Base-by-base conservation (phyloP, 1,284 basidiomycete genomes). In the Papiliotrema nemorosa region DNA sequence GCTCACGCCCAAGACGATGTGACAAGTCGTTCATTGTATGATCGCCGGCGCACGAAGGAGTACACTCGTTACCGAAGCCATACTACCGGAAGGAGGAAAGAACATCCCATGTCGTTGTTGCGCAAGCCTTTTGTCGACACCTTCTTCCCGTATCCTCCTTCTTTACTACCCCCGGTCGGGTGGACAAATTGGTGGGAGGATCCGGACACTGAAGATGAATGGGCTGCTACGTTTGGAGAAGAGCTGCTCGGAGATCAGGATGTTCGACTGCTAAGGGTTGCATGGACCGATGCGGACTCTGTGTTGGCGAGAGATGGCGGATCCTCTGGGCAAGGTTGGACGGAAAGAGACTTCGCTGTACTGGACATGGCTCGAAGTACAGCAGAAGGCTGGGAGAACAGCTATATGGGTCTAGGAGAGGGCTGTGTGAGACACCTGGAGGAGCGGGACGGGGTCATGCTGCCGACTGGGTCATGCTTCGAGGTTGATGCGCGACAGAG, bases 141-240 rank as follows among this genome's bases (percentile, higher is more conserved):
- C 27, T 67, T 72, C 56, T 71, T 70, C 50, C 68, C 69, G 2
- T 66, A 68, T 41, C 68, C 73, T 12, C 68, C 70, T 10, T 67
- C 70, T 1, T 56, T 71, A 16, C 52, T 75, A 1, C 72, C 70
- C 1, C 53, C 62, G 4, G 44, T 73, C 12, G 42, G 55, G 3
- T 67, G 66, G 65, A 59, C 57, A 0, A 67, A 64, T 3, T 69
- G 67, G 70, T 70, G 70, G 70, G 58, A 44, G 22, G 62, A 66
- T 45, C 56, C 54, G n/a, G 31, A 33, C 31, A 9, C 31, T 16
- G 53, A 51, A 21, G 41, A 55, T 27, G 59, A 57, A 24, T 63
- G 61, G 63, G 25, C 44, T 2, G 42, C 53, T 18, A 56, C 34
- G 4, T 39, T 24, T 34, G 34, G 40, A 10, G 9, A 31, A 22